Evolutionary conservation across 78 protist genomes (phyloP), one percentile per base, ranked within the genome.

Genomic region (Dictyostelium citrinum): DNA sequence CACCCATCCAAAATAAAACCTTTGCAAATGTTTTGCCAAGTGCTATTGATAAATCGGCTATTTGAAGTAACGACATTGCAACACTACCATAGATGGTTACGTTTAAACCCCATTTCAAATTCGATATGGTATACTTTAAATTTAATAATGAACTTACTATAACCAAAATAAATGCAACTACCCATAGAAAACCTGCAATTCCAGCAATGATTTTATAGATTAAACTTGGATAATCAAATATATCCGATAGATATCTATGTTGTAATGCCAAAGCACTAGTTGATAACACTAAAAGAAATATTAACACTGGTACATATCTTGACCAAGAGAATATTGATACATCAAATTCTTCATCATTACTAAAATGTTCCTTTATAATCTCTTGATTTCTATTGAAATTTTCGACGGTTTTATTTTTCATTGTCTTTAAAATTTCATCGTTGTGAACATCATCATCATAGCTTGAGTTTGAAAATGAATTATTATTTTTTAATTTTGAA

Each of bases 61-160:
- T 24, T 67, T 88, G 93, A 11, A 88, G 71, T 20, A 88, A 49
- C 0, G 85, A 88, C 84, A 88, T 77, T 3, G 85, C n/a, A 8
- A 78, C 55, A 8, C 46, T 45, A 11, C 41, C 39, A 5, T 27
- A 76, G 0, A 76, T 45, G 1, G 93, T 78, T 0, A 88, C 85
- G 16, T 88, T 71, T 10, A 33, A 77, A 4, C 37, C 39, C 46
- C 67, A 24, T 14, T 58, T 76, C 12, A 70, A 7, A 33, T 70
- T 70, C 1, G 37, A 33, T 31, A 33, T 70, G 3, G 77, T 16
- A 70, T 70, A 70, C 14, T 70, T 5, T 22, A 39, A 74, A 76
- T 60, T 37, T n/a, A 6, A 24, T 11, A 70, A 33, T 16, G 45
- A 22, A 20, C 70, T 29, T 1, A 24, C 11, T 3, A 61, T 6